Conservation (phyloP, 257 asterid genomes). For the Craterostigma plantagineum region DNA sequence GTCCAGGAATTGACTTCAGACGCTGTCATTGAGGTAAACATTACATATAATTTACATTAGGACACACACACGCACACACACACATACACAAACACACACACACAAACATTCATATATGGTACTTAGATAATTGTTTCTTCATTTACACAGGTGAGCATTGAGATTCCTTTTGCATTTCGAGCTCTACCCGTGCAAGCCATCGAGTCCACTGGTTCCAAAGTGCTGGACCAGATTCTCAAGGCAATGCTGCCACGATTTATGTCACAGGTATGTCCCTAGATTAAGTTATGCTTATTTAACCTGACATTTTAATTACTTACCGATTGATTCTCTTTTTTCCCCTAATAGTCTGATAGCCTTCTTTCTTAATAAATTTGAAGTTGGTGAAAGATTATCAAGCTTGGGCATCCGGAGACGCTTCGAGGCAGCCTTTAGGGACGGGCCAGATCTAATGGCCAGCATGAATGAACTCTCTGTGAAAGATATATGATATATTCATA, state of each 20-base stretch:
- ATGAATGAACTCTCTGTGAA: too few relatives aligned
- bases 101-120: too few relatives aligned
- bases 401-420: slow-evolving; percentile 91
- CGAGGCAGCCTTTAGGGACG: slow-evolving; percentile 91
- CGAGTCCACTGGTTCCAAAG: slow-evolving; percentile 84
- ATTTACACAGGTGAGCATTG: slow-evolving; percentile 61
- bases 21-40: slow-evolving; percentile 69
- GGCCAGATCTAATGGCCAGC: slow-evolving; percentile 35
- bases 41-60: neutral
- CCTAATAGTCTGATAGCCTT: too few relatives aligned
- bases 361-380: slow-evolving; percentile 32
- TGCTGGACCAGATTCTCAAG: slow-evolving; percentile 59
- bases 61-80: too few relatives aligned
- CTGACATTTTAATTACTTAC: neutral
- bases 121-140: neutral
- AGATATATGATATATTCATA: too few relatives aligned
- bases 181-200: slow-evolving; percentile 60
- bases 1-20: slow-evolving; percentile 72
- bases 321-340: too few relatives aligned
- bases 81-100: too few relatives aligned
- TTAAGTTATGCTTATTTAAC: neutral
- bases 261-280: slow-evolving; percentile 48
- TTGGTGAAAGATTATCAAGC: slow-evolving; percentile 76
- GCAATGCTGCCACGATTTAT: slow-evolving; percentile 93
- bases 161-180: slow-evolving; percentile 81